These are phyloP conservation scores for Gyrodon lividus DNA, from an alignment of 768 basidiomycete species.

Conservation along the genomic window DNA sequence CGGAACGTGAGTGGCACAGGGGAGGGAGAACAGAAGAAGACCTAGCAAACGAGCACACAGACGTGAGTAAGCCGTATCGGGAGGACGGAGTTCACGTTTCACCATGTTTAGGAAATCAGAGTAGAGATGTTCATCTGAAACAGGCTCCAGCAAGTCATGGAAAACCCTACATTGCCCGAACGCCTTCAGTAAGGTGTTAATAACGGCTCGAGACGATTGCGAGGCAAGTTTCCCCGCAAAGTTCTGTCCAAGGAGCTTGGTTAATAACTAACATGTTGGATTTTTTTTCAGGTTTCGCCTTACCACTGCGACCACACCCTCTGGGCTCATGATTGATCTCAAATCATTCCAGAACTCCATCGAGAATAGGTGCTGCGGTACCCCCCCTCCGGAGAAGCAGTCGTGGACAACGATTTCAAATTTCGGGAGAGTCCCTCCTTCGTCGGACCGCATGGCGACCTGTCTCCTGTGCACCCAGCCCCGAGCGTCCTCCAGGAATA, in stretches of 20 bases:
- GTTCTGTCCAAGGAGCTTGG: conserved; percentile 50
- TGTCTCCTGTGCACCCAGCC: conserved; percentile 55
- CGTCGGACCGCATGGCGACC: conserved; percentile 24
- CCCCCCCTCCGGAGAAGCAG: conserved; percentile 91
- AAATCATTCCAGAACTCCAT: conserved; percentile 79
- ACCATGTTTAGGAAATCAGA: conserved; percentile 76
- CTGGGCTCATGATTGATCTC: conserved; percentile 57
- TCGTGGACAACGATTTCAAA: conserved; percentile 86
- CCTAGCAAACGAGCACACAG: conserved; percentile 42
- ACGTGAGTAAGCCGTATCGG: conserved; percentile 6
- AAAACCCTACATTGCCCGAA: conserved; percentile 83
- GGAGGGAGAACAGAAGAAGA: conserved; percentile 77
- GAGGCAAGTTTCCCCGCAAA: conserved; percentile 74
- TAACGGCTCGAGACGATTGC: conserved; percentile 60
- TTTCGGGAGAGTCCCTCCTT: background rate
- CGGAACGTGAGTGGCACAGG: conserved; percentile 58
- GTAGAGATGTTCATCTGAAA: conserved; percentile 46
- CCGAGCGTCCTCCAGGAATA: conserved; percentile 79
- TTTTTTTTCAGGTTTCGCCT: conserved; percentile 32
- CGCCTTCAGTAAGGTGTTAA: conserved; percentile 64
- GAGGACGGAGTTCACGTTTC: conserved; percentile 17
- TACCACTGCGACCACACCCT: conserved; percentile 82
- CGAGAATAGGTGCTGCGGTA: conserved; percentile 84
- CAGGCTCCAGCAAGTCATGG: conserved; percentile 57
- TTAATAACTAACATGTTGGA: background rate